phyloP scores from a whole-genome alignment of 2,329 filamentous ascomycete genomes.

The Achaetomium macrosporum region DNA sequence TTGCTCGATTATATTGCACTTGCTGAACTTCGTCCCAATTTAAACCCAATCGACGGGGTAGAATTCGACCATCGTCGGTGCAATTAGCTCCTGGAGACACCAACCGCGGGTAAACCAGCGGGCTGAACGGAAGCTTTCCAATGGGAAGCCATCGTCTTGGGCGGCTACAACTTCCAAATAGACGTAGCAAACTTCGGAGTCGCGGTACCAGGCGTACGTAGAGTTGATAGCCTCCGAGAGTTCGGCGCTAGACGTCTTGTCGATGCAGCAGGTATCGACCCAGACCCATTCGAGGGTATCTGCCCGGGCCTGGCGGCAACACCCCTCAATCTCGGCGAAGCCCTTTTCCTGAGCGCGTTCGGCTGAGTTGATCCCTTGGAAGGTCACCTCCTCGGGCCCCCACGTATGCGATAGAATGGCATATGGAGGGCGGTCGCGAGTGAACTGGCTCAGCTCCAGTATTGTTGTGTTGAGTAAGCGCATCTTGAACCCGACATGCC shows the following conservation, averaged over 20 bases:
- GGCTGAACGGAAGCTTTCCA: neutral
- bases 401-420: conserved; percentile 6
- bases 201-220: conserved; percentile 2
- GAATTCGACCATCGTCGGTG: neutral
- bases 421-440: neutral
- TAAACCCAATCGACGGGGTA: conserved; percentile 14
- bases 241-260: conserved; percentile 4
- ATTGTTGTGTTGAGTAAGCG: neutral
- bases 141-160: neutral
- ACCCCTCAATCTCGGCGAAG: neutral
- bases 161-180: neutral
- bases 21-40: neutral
- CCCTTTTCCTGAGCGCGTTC: neutral
- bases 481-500: neutral
- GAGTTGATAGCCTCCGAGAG: conserved; percentile 2
- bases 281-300: conserved; percentile 2
- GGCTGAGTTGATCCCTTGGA: neutral
- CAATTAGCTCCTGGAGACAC: conserved; percentile 9
- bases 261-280: conserved; percentile 10
- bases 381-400: neutral
- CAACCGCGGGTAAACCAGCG: conserved; percentile 10
- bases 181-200: conserved; percentile 3
- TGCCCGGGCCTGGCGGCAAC: neutral
- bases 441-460: neutral
- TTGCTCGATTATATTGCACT: neutral